Base-by-base conservation (phyloP, 805 yeast species). In the Candida schatavii region DNA sequence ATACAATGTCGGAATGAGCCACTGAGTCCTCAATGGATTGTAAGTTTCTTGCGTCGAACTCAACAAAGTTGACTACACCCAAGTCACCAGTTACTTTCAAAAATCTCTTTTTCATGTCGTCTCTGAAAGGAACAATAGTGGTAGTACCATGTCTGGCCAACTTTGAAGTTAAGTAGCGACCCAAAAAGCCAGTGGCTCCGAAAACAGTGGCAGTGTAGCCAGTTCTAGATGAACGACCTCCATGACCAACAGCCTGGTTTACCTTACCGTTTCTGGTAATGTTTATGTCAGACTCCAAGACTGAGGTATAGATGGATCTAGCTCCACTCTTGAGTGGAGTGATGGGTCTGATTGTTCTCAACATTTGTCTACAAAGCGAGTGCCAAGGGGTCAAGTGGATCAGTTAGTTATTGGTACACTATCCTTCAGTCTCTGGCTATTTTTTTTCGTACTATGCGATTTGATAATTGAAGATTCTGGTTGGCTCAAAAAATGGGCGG, bases 131-230 rank as follows among this genome's bases (percentile, higher is more conserved):
- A 18, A 79, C 82, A 39, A 85, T 78, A 6, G 84, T 80, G 41
- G 75, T 64, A 22, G 95, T 88, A 48, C 96, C 96, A 58, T 87
- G 88, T 56, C 83, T 75, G 47, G 91, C 95, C 52, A 88, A 70
- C 56, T 82, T 83, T 27, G 90, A 69, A 15, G 79, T 75, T 46
- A 88, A 62, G 50, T 83, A 77, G 37, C 88, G 77, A 36, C 96
- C 96, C 45, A 88, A 66, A 61, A 83, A 81, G 2, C 95, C 95
- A 36, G 82, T 69, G 28, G 83, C 86, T 7, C 96, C 96, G 57
- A 88, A 88, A 2, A 88, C 93, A 1, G 96, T 85, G 18, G 90
- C 95, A 3, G 90, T 85, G 65, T 81, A 85, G 2, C 96, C 96
- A 6, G 91, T 82, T 69, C 95, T 77, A 22, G 95, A 85, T 3